Conservation (phyloP, 495 filamentous ascomycete genomes). For the Cryomyces antarcticus region DNA sequence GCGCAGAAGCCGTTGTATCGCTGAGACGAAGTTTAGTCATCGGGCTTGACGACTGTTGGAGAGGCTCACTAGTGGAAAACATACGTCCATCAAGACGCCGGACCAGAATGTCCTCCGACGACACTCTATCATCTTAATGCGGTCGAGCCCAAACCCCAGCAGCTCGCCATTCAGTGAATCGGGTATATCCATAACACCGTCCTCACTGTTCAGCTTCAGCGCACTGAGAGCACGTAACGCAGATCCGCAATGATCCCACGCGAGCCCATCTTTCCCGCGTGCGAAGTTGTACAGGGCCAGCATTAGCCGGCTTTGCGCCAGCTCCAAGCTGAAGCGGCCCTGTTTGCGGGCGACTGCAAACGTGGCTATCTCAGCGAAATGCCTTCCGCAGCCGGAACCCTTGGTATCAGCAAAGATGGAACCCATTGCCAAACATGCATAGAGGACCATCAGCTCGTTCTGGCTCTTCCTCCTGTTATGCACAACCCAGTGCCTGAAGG, state of each 20-base stretch:
- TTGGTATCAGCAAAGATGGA: slow-evolving; percentile 38
- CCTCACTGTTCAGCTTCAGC: slow-evolving; percentile 39
- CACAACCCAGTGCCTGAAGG: slow-evolving; percentile 31
- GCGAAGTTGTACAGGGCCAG: slow-evolving; percentile 44
- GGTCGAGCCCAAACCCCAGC: slow-evolving; percentile 23
- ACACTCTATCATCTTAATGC: slow-evolving; percentile 39
- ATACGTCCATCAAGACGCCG: slow-evolving; percentile 38
- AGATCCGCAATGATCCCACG: slow-evolving; percentile 38
- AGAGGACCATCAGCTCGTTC: slow-evolving; percentile 51
- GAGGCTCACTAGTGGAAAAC: slow-evolving; percentile 4
- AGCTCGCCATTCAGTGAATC: too few species aligned
- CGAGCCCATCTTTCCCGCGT: slow-evolving; percentile 28
- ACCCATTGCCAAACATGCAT: slow-evolving; percentile 39
- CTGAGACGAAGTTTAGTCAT: slow-evolving; percentile 13
- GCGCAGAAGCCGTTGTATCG: slow-evolving; percentile 37
- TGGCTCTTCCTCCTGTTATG: slow-evolving; percentile 31
- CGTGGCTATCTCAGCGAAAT: slow-evolving; percentile 35
- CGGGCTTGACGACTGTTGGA: neutral
- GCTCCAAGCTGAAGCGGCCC: slow-evolving; percentile 31
- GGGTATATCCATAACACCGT: slow-evolving; percentile 14
- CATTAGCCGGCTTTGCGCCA: slow-evolving; percentile 41
- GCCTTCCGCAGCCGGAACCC: slow-evolving; percentile 23
- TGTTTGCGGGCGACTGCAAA: slow-evolving; percentile 33
- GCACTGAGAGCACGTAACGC: slow-evolving; percentile 36
- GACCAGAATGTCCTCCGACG: slow-evolving; percentile 49